Evolutionary conservation across 2,329 filamentous ascomycete species (phyloP), one percentile per base, ranked within the genome.

Genomic region (Nemania sp.): DNA sequence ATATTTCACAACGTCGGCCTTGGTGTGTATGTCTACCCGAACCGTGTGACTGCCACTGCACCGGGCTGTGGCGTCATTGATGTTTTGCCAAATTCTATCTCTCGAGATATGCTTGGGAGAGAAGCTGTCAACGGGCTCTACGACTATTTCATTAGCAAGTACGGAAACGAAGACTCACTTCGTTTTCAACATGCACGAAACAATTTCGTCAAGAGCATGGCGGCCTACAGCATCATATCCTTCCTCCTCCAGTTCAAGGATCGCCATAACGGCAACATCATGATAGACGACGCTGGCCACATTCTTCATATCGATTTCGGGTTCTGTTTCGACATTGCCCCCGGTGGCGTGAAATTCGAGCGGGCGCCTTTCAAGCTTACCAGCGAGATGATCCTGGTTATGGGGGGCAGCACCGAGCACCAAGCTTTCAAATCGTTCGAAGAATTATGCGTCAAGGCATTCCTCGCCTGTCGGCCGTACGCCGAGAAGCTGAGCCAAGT

Each of bases 151-250:
- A 84, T 97, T 59, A 93, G 90, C 69, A 97, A 97, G 75, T 99
- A 99, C 74, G 95, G 95, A 66, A 95, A 95, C 70, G 94, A 98
- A 76, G 92, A 98, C 75, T 96, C 91, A 1, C 89, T 97, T 51
- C 88, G 89, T 40, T 99, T 97, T 82, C 96, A 99, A 77, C 90
- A 94, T 75, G 95, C 95, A 11, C 89, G 95, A 64, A 93, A 86
- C 78, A 98, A 98, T 77, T 99, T 99, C 74, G 93, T 99, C 77
- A 99, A 99, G 80, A 95, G 90, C 73, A 98, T 99, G 95, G 95
- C 96, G 0, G 96, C 95, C 12, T 99, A 99, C 80, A 96, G 91
- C 17, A 89, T 99, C 71, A 98, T 99, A 67, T 96, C 92, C 0
- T 99, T 96, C 79, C 82, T 99, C 13, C 81, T 99, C 39, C 96